phyloP scores from a whole-genome alignment of 495 filamentous ascomycete genomes.

The Evernia prunastri region DNA sequence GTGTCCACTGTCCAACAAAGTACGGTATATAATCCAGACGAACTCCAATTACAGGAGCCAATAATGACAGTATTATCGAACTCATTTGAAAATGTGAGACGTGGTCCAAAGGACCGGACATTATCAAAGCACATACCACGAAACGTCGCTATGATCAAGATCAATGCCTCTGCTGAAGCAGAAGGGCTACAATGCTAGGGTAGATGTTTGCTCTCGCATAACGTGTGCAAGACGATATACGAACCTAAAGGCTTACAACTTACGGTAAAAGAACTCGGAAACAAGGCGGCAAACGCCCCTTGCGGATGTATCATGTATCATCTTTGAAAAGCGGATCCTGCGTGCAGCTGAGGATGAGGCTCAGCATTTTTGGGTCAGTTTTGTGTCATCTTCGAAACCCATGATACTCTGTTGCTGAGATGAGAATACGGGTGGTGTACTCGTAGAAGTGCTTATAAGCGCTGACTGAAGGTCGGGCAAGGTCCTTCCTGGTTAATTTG shows the following conservation, averaged over 20 bases:
- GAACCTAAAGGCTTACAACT: neutral
- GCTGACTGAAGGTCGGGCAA: too few relatives aligned
- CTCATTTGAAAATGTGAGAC: neutral
- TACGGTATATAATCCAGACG: neutral
- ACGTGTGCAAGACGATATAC: neutral
- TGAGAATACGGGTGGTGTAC: too few relatives aligned
- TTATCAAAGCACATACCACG: neutral
- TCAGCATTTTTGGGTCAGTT: too few relatives aligned
- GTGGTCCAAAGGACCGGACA: neutral
- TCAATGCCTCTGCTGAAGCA: neutral
- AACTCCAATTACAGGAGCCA: neutral
- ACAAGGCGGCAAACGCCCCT: neutral
- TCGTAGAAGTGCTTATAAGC: too few relatives aligned
- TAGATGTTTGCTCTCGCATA: neutral
- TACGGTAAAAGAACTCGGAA: neutral
- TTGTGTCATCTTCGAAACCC: too few relatives aligned
- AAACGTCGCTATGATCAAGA: neutral
- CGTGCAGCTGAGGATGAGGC: too few relatives aligned
- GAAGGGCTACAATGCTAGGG: neutral
- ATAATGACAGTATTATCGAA: neutral
- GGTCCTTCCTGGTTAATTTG: too few relatives aligned
- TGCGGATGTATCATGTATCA: neutral
- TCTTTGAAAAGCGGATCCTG: too few relatives aligned
- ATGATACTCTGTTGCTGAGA: too few relatives aligned
- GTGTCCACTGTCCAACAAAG: neutral